Evolutionary conservation across 495 filamentous ascomycete species (phyloP).

Genomic region (Astrothelium macrocarpum): DNA sequence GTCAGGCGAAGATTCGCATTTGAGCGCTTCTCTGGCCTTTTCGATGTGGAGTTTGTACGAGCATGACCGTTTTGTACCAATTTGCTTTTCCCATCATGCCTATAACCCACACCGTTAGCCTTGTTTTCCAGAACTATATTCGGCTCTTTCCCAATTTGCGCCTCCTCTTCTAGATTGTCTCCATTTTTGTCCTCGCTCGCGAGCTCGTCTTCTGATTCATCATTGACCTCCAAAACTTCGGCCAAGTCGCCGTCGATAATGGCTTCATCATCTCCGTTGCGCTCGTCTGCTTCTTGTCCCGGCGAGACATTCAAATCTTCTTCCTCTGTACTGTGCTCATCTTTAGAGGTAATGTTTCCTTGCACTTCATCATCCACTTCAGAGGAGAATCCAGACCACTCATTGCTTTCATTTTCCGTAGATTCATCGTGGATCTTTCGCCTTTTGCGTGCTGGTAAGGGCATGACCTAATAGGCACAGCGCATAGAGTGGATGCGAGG

Average conservation of each 20-base stretch:
- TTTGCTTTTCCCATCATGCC: too few relatives aligned
- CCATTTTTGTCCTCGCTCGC: background rate
- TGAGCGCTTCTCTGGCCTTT: slow-evolving; percentile 2
- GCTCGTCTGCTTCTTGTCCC: background rate
- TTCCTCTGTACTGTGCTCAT: background rate
- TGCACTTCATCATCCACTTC: background rate
- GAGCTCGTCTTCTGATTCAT: background rate
- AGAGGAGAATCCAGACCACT: slow-evolving; percentile 16
- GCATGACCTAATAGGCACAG: slow-evolving; percentile 14
- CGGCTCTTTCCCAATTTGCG: background rate
- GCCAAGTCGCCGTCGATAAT: background rate
- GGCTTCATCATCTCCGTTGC: background rate
- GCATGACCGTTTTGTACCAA: background rate
- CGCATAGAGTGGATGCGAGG: slow-evolving; percentile 1
- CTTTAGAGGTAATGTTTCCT: background rate
- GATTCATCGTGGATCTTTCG: slow-evolving; percentile 26
- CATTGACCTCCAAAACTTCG: background rate
- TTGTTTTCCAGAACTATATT: background rate
- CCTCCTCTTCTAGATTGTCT: background rate
- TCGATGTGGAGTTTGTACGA: background rate
- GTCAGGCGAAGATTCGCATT: background rate
- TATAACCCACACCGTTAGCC: too few relatives aligned
- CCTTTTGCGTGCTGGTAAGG: slow-evolving; percentile 23
- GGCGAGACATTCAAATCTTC: background rate
- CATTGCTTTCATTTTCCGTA: slow-evolving; percentile 15